Conservation (phyloP, 2,329 filamentous ascomycete species). For the Whalleya microplaca region DNA sequence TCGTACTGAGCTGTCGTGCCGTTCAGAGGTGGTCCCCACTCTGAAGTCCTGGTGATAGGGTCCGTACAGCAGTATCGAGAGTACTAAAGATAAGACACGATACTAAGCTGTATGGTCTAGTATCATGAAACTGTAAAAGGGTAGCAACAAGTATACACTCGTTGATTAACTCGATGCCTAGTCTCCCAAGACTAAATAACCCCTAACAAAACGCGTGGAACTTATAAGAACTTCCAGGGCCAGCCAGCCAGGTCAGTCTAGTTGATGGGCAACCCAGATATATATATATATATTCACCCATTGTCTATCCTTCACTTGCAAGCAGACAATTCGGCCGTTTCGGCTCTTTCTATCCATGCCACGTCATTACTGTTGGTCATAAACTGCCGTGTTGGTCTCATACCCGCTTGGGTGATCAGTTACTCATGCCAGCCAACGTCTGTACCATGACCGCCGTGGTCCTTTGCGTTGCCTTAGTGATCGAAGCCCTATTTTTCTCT, state of each 20-base stretch:
- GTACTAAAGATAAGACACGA: background rate
- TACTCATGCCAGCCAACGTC: slow-evolving; percentile 3
- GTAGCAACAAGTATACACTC: background rate
- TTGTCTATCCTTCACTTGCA: background rate
- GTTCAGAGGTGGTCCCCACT: background rate
- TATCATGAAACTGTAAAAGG: background rate
- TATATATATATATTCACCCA: background rate
- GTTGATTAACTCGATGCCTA: background rate
- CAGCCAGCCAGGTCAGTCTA: background rate
- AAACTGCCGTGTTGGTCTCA: background rate
- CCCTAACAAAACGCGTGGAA: background rate
- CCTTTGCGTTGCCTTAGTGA: background rate
- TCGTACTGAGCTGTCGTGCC: background rate
- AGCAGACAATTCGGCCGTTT: background rate
- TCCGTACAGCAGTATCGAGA: no score
- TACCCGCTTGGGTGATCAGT: background rate
- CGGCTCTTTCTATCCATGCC: background rate
- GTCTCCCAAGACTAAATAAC: background rate
- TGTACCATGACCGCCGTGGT: background rate
- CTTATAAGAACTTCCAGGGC: background rate
- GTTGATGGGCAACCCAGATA: background rate
- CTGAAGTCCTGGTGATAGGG: background rate
- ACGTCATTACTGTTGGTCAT: background rate
- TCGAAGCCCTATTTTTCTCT: background rate
- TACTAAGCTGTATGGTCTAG: background rate